Evolutionary conservation across 108 stramenopile genomes (phyloP), one percentile per base, ranked within the genome.

Genomic region (Epipyxis sp.): DNA sequence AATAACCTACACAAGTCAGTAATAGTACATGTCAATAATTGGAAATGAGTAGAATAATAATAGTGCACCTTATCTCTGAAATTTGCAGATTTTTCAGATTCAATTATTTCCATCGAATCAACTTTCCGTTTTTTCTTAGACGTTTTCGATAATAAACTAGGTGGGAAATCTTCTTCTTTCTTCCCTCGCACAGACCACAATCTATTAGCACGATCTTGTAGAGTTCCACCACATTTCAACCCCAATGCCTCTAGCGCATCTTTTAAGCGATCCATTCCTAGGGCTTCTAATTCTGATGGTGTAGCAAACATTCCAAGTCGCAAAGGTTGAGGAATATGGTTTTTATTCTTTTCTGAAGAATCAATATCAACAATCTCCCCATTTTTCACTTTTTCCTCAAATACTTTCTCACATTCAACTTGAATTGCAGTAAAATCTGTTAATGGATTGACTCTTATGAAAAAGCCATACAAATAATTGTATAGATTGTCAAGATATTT

Each of bases 141-240:
- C 20, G 46, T 50, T 50, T 50, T 65, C 6, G 83, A 85, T 80
- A 89, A 90, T 62, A 94, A 91, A 6, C 6, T 13, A 37, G 61
- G 6, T 10, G 61, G 81, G 20, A 97, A 82, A 41, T 97, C 84
- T 45, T 92, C 92, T 78, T 90, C 62, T 29, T 86, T 82, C 40
- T 90, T 92, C 77, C 94, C 93, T 79, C 94, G 94, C 43, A 93
- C 90, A 50, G 92, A 54, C 59, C 94, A 92, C 34, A 98, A 83
- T 42, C 97, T 83, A 45, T 93, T 90, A 1, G 95, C 95, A 59
- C 97, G 85, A 80, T 96, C 91, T 46, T 82, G 50, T 41, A 89
- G 78, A 0, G 92, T 93, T 0, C 97, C 97, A 37, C 97, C 97
- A 85, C 94, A 95, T 89, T 98, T 98, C 37, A 97, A 78, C 40